Base-by-base conservation (phyloP, 176 grass and related monocot species). In the Calamus simplicifolius region DNA sequence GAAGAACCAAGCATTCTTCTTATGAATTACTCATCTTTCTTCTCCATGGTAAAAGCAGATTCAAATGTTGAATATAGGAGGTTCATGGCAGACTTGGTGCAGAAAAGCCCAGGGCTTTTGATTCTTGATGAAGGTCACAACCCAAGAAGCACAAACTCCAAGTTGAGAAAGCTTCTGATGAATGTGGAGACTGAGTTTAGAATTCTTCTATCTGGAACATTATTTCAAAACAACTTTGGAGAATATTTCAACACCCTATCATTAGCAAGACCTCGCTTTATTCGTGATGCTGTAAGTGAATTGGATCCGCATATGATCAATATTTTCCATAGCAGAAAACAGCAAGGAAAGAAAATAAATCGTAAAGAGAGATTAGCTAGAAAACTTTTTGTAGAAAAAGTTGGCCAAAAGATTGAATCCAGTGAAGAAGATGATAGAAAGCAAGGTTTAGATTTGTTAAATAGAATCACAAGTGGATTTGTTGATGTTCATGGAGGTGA, bases 41-140 rank as follows among this genome's bases (percentile, higher is more conserved):
- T 79, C 57, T 65, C 77, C 30, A 59, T 95, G 49, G 64, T 74
- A 16, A 95, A 86, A 70, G 71, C 75, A 67, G 80, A 73, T 56
- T 56, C 74, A 2, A 90, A 72, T 38, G 50, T 71, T 50, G 80
- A 73, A 16, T 72, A 85, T 66, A 54, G 53, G 54, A 67, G n/a
- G 3, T 90, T 95, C 55, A 79, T 90, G 62, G 60, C 56, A 2
- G 51, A 74, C 50, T 54, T 90, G 52, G 53, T 95, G 52, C 79
- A 73, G 71, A 90, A 81, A 43, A 85, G 77, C 59, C 91, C 86
- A 56, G 91, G 82, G 27, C 64, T 95, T 31, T 84, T 95, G 69
- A 81, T 95, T 74, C 71, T 95, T 10, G 91, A 95, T 60, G 91
- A 95, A 69, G 91, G 91, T 19, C 91, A 95, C 63, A 95, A 95